A percentile compares a stretch with the other conserved stretches of the same genome.
Conservation (phyloP, 768 basidiomycete species). For the Crepidotus variabilis region DNA sequence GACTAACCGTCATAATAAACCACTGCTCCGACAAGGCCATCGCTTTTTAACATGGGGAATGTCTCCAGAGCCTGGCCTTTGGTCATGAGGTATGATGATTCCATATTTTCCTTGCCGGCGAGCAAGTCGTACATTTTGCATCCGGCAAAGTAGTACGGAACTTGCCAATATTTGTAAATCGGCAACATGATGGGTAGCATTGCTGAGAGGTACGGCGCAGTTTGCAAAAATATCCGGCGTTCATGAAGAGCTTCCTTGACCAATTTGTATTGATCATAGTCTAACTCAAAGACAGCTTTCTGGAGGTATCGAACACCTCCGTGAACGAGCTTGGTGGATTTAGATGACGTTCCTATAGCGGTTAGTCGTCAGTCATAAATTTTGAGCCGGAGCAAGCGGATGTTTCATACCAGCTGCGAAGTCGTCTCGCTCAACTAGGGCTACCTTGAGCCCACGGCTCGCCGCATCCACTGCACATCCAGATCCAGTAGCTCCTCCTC, state of each 20-base stretch:
- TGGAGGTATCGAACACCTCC: conserved; percentile 97
- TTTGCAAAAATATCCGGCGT: conserved; percentile 89
- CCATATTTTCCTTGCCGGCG: conserved; percentile 97
- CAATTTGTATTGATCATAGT: conserved; percentile 95
- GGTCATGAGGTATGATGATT: conserved; percentile 91
- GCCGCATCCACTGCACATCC: conserved; percentile 97
- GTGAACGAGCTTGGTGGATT: conserved; percentile 97
- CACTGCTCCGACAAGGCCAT: conserved; percentile 89
- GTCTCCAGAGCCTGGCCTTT: conserved; percentile 90
- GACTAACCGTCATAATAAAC: conserved; percentile 94
- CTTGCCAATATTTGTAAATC: conserved; percentile 98
- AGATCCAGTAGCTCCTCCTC: conserved; percentile 94
- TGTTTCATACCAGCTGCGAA: conserved; percentile 71
- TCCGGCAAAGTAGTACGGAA: conserved; percentile 94
- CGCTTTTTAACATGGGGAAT: conserved; percentile 94
- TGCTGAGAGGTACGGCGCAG: conserved; percentile 86
- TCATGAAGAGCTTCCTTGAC: conserved; percentile 95
- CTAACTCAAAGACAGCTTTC: conserved; percentile 92
- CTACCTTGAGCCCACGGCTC: conserved; percentile 86
- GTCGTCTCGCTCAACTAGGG: conserved; percentile 89
- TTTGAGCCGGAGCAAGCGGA: not conserved
- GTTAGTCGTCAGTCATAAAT: not conserved
- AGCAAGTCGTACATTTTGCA: conserved; percentile 96
- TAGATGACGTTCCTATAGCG: conserved; percentile 81
- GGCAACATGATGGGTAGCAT: conserved; percentile 98